These are phyloP conservation scores for Cercophora samala DNA, from an alignment of 495 filamentous ascomycete genomes.

Conservation along the genomic window DNA sequence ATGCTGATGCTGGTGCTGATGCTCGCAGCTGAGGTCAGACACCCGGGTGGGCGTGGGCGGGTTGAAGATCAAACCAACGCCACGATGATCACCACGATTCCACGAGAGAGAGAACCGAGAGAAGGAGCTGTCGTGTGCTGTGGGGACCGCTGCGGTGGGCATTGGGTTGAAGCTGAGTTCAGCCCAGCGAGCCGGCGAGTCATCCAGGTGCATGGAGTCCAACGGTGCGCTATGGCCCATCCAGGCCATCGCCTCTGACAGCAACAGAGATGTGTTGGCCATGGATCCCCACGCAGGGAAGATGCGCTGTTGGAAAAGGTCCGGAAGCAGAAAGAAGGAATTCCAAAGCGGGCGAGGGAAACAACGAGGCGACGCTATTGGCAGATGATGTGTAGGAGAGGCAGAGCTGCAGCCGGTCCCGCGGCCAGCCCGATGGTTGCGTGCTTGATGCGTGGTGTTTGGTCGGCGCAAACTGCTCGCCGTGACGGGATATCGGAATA, in stretches of 20 bases:
- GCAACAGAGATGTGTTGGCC: neutral
- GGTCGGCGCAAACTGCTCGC: conserved; percentile 2
- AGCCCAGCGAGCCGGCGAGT: neutral
- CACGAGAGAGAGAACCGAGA: neutral
- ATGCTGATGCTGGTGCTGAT: neutral
- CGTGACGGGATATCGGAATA: neutral
- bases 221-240: neutral
- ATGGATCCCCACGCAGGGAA: neutral
- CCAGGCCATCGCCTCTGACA: neutral
- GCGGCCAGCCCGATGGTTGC: conserved; percentile 1
- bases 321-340: neutral
- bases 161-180: neutral
- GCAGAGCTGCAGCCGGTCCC: neutral
- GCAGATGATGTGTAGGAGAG: neutral
- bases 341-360: neutral
- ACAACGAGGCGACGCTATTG: neutral
- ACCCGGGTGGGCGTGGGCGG: neutral
- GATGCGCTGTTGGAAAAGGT: neutral
- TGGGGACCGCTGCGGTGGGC: neutral
- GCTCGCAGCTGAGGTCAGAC: neutral
- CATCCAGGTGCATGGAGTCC: neutral
- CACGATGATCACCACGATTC: neutral
- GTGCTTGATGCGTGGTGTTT: conserved; percentile 3
- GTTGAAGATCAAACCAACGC: conserved; percentile 7
- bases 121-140: too few relatives aligned